Conservation (phyloP, 2,329 filamentous ascomycete species). For the Ascochyta koolunga region DNA sequence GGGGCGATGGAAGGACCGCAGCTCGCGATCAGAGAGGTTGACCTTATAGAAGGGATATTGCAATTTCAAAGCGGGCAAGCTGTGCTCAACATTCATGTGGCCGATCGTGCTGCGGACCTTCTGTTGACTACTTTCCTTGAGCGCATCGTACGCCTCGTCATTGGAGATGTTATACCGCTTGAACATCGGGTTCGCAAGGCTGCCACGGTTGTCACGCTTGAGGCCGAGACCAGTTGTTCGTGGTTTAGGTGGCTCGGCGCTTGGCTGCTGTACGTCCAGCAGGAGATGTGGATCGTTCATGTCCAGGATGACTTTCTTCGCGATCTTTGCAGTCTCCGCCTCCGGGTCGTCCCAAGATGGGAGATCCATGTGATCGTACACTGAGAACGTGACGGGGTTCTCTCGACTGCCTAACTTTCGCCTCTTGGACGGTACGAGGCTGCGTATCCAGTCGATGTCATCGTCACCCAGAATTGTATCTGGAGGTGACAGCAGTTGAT, state of each 20-base stretch:
- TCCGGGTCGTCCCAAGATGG: constrained; percentile 84
- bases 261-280: constrained; percentile 75
- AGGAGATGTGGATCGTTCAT: constrained; percentile 87
- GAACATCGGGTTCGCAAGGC: constrained; percentile 73
- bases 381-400: constrained; percentile 37
- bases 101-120: constrained; percentile 93
- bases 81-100: constrained; percentile 92
- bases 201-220: constrained; percentile 71
- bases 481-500: constrained; percentile 34
- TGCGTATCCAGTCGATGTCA: constrained; percentile 42
- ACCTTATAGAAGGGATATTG: constrained; percentile 97
- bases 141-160: constrained; percentile 90
- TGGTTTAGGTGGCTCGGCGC: constrained; percentile 66
- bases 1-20: constrained; percentile 85
- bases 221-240: constrained; percentile 58
- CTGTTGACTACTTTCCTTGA: constrained; percentile 96
- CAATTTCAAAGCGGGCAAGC: constrained; percentile 85
- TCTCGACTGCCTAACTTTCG: constrained; percentile 58
- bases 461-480: constrained; percentile 29
- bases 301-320: constrained; percentile 82
- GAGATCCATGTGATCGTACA: constrained; percentile 45
- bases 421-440: constrained; percentile 65
- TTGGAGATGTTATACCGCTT: constrained; percentile 95
- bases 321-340: constrained; percentile 71
- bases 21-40: constrained; percentile 72